Conservation (phyloP, 345 rosid species). For the Nasturtium officinale region DNA sequence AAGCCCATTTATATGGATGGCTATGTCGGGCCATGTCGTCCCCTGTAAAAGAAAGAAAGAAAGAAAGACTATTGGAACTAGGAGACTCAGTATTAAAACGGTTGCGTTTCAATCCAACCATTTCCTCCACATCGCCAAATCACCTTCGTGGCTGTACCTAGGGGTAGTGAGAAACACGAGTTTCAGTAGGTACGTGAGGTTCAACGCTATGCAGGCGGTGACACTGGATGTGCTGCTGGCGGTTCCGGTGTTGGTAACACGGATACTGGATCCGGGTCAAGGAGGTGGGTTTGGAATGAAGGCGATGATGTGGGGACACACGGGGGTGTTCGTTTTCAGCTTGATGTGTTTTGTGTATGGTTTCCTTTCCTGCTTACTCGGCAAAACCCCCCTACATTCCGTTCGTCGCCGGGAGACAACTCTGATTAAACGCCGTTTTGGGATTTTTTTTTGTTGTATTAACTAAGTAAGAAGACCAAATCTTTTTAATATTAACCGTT, state of each 20-base stretch:
- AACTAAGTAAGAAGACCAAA: neutral
- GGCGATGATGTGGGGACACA: slow-evolving; percentile 76
- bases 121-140: too few relatives aligned
- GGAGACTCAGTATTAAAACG: too few relatives aligned
- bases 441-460: neutral
- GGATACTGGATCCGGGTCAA: slow-evolving; percentile 72
- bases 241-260: slow-evolving; percentile 62
- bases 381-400: slow-evolving; percentile 88
- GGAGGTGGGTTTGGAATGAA: slow-evolving; percentile 58
- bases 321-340: slow-evolving; percentile 67
- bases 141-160: slow-evolving; percentile 79
- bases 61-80: too few relatives aligned
- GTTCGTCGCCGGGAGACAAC: slow-evolving; percentile 74
- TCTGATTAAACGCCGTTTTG: neutral
- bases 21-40: too few relatives aligned
- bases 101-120: neutral
- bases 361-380: slow-evolving; percentile 54
- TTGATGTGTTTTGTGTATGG: slow-evolving; percentile 74
- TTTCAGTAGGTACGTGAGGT: slow-evolving; percentile 69
- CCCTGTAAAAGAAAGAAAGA: too few relatives aligned
- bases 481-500: too few relatives aligned
- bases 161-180: slow-evolving; percentile 80
- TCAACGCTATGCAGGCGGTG: slow-evolving; percentile 93
- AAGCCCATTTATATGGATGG: too few relatives aligned
- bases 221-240: slow-evolving; percentile 83